Conservation (phyloP, 441 rosid genomes). For the Bruguiera hainesii region DNA sequence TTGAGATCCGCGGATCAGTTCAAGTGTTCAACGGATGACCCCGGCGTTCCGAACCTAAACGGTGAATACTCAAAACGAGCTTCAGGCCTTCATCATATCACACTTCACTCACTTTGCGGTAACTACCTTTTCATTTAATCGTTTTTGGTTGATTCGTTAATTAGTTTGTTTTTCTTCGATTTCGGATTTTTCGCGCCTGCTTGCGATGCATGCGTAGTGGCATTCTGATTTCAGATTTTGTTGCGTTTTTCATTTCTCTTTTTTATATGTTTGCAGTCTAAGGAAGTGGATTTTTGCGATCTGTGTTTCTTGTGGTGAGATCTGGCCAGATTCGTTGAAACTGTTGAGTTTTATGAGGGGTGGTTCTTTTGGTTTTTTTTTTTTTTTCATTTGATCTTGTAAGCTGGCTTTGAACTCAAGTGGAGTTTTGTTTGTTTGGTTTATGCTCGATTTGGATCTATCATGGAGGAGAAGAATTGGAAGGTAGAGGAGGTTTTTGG, state of each 20-base stretch:
- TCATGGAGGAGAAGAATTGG: constrained; percentile 37
- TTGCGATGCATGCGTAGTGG: not conserved
- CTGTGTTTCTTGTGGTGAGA: constrained; percentile 21
- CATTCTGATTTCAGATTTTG: not conserved
- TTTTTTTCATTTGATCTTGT: not conserved
- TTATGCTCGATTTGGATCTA: constrained; percentile 33
- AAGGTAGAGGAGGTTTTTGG: constrained; percentile 2
- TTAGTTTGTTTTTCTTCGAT: too few relatives aligned
- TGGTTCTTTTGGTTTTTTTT: too few relatives aligned
- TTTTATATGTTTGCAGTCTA: constrained; percentile 19
- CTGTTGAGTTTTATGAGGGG: constrained; percentile 15
- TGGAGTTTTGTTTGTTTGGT: constrained; percentile 13
- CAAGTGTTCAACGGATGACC: not conserved
- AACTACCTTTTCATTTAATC: not conserved
- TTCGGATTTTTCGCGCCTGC: not conserved
- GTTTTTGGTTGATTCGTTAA: too few relatives aligned
- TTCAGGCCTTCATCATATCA: not conserved
- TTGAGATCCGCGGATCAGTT: constrained; percentile 47
- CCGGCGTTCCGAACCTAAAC: not conserved
- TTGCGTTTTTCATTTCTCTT: not conserved
- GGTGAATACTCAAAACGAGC: too few relatives aligned
- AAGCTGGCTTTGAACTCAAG: constrained; percentile 19
- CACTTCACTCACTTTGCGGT: not conserved
- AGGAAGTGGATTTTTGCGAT: constrained; percentile 3
- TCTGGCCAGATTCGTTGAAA: constrained; percentile 25